Evolutionary conservation across 2,329 filamentous ascomycete genomes (phyloP).

Genomic region (Ceratocystis albifundus): DNA sequence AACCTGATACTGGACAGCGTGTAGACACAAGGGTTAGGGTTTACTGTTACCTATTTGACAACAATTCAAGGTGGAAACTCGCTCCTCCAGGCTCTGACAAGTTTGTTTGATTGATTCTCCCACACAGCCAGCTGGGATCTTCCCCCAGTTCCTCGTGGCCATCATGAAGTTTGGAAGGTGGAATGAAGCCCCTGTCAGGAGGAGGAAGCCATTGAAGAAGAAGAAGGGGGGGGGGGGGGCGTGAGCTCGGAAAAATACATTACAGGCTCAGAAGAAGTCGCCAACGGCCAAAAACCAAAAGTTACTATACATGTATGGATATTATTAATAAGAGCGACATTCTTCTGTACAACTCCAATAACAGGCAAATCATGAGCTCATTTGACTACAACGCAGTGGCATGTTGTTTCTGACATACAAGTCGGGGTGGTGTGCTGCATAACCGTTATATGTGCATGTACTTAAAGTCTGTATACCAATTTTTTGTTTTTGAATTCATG

Average conservation of each 20-base stretch:
- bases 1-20: not conserved
- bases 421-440: not conserved
- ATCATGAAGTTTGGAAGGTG: constrained; percentile 5
- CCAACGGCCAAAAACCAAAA: not conserved
- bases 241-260: not conserved
- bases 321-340: not conserved
- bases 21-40: constrained; percentile 1
- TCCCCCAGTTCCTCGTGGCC: not conserved
- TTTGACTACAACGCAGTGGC: not conserved
- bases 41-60: not conserved
- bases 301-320: not conserved
- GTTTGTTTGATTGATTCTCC: not conserved
- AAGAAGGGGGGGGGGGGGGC: not conserved
- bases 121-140: not conserved
- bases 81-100: not conserved
- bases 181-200: not conserved
- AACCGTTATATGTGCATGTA: not conserved
- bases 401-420: not conserved
- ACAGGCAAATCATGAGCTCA: not conserved
- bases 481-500: not conserved
- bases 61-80: not conserved
- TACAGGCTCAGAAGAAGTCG: not conserved
- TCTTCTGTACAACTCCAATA: constrained; percentile 10
- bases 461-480: not conserved
- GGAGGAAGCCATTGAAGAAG: not conserved